phyloP scores from a whole-genome alignment of 169 alveolate species.

The Neospora caninum region DNA sequence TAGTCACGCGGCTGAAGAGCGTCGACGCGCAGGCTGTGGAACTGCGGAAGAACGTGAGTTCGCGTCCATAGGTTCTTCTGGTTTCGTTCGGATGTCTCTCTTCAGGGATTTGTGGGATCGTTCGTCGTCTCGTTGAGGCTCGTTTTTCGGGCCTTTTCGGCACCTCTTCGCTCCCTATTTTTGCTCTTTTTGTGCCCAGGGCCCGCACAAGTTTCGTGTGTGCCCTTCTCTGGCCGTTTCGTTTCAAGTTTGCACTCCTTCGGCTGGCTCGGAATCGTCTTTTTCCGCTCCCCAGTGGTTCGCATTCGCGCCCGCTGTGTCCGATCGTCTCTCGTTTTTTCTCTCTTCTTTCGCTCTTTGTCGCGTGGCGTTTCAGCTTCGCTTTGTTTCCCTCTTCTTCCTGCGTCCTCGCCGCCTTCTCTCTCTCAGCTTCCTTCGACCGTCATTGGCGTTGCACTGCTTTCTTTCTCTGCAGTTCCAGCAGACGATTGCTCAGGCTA shows the following conservation, averaged over 20 bases:
- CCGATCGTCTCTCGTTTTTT: not conserved
- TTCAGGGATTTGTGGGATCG: too few species aligned
- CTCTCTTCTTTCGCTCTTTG: not conserved
- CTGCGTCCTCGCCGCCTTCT: not conserved
- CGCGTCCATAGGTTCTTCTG: not conserved
- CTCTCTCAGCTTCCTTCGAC: not conserved
- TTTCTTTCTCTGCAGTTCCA: not conserved
- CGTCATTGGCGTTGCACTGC: not conserved
- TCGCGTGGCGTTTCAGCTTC: not conserved
- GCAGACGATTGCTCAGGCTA: not conserved
- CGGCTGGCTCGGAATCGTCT: too few species aligned
- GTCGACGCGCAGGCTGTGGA: conserved; percentile 13
- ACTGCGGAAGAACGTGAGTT: not conserved
- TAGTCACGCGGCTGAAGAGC: not conserved
- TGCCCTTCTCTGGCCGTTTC: too few species aligned
- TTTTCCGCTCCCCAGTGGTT: not conserved
- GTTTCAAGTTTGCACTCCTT: too few species aligned
- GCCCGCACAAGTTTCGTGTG: too few species aligned
- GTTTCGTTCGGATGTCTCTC: too few species aligned
- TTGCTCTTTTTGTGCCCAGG: too few species aligned
- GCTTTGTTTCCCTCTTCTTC: not conserved
- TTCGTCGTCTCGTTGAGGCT: too few species aligned
- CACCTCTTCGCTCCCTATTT: too few species aligned
- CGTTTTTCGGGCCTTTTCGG: too few species aligned
- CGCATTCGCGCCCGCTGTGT: not conserved